Evolutionary conservation across 805 yeast species (phyloP).

Genomic region (Wickerhamomyces strasburgensis): DNA sequence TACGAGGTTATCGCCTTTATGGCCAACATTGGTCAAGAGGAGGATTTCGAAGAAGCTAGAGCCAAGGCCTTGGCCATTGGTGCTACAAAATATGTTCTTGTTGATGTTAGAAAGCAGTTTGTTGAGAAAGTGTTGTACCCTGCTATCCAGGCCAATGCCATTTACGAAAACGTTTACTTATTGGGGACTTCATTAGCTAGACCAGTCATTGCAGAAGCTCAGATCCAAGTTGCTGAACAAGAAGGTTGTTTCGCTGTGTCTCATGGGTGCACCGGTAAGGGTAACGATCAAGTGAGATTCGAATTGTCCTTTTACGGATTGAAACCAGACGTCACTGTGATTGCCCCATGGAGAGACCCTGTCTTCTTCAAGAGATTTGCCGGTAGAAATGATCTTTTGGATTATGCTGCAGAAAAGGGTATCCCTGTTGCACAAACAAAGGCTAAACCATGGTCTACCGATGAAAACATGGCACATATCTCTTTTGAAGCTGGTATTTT

Average conservation of each 20-base stretch:
- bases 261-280: constrained; percentile 99
- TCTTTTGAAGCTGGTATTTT: constrained; percentile 99
- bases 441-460: constrained; percentile 99
- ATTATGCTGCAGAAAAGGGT: constrained; percentile 85
- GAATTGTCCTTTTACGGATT: constrained; percentile 96
- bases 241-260: constrained; percentile 98
- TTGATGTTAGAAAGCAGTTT: constrained; percentile 92
- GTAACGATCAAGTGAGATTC: constrained; percentile 98
- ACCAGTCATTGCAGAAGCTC: constrained; percentile 98
- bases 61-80: constrained; percentile 95
- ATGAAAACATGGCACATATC: constrained; percentile 98
- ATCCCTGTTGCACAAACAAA: constrained; percentile 97
- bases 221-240: constrained; percentile 92
- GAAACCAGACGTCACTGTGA: constrained; percentile 93
- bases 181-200: constrained; percentile 98
- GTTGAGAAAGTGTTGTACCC: constrained; percentile 90
- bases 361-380: constrained; percentile 91
- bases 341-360: constrained; percentile 99
- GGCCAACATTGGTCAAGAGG: constrained; percentile 99
- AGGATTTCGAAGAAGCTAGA: constrained; percentile 96
- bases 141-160: constrained; percentile 95
- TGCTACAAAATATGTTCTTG: constrained; percentile 91
- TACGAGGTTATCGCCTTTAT: constrained; percentile 97
- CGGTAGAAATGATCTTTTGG: constrained; percentile 94
- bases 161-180: constrained; percentile 94